Percentiles rank a stretch among this genome's conserved stretches.
Conservation (phyloP, 768 basidiomycete genomes). For the Wakefieldia striispora region DNA sequence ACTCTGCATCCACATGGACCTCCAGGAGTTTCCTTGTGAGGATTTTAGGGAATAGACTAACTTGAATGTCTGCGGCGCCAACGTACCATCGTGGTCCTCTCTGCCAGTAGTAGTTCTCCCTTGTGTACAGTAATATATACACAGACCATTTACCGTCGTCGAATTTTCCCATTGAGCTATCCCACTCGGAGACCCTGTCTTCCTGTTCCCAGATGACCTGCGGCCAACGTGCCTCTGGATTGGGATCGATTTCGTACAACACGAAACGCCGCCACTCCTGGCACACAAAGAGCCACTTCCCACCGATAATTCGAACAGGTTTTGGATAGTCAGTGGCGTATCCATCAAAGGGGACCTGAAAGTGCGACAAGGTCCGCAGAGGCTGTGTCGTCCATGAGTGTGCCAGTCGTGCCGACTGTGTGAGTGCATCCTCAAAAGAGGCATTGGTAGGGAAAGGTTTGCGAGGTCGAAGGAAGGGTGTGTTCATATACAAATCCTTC, state of each 20-base stretch:
- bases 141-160: neutral
- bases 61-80: too few species aligned
- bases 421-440: neutral
- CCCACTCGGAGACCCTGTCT: neutral
- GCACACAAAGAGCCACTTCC: constrained; percentile 1
- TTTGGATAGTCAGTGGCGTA: too few species aligned
- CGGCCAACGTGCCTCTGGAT: too few species aligned
- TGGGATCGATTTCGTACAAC: neutral
- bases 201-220: neutral
- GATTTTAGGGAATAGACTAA: too few species aligned
- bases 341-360: neutral
- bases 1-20: neutral
- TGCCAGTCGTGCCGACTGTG: neutral
- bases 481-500: neutral
- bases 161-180: neutral
- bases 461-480: neutral
- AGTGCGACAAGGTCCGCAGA: neutral
- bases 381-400: neutral
- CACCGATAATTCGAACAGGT: neutral
- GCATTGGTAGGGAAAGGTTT: neutral
- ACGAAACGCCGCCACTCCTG: neutral
- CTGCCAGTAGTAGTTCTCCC: too few species aligned
- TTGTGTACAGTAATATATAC: neutral
- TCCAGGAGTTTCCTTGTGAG: neutral
- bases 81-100: neutral